Conservation (phyloP, 257 asterid species). For the Capsicum chinense region DNA sequence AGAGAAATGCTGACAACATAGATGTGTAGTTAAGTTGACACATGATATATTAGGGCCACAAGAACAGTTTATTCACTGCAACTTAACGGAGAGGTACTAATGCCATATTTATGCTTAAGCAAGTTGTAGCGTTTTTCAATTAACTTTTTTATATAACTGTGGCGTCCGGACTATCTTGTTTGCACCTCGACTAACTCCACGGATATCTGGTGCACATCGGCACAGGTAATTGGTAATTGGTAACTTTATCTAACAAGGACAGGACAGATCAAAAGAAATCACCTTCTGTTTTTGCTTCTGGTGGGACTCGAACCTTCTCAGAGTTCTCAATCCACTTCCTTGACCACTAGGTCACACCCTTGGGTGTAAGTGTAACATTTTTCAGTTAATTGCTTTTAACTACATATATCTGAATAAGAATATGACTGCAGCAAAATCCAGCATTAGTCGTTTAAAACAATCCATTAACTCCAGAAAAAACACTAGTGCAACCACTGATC, state of each 20-base stretch:
- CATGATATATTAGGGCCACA: background rate
- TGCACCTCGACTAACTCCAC: background rate
- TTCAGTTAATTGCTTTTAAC: background rate
- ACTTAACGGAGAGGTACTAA: background rate
- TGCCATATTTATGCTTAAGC: background rate
- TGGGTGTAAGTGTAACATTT: background rate
- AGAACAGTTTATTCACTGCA: conserved; percentile 5
- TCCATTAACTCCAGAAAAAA: conserved; percentile 10
- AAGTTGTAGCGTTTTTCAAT: background rate
- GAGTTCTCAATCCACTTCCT: background rate
- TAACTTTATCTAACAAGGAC: background rate
- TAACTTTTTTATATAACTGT: background rate
- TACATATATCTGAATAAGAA: background rate
- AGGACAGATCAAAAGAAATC: background rate
- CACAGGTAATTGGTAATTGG: background rate
- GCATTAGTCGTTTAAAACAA: background rate
- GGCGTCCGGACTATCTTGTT: background rate
- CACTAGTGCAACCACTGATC: background rate
- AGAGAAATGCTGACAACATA: background rate
- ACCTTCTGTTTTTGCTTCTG: background rate
- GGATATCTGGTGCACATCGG: background rate
- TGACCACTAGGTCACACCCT: background rate
- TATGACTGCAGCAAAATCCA: background rate
- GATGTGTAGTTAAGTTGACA: background rate
- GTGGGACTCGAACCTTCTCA: background rate